Conservation (phyloP, 139 green algal species). For the Tetradesmus obliquus region DNA sequence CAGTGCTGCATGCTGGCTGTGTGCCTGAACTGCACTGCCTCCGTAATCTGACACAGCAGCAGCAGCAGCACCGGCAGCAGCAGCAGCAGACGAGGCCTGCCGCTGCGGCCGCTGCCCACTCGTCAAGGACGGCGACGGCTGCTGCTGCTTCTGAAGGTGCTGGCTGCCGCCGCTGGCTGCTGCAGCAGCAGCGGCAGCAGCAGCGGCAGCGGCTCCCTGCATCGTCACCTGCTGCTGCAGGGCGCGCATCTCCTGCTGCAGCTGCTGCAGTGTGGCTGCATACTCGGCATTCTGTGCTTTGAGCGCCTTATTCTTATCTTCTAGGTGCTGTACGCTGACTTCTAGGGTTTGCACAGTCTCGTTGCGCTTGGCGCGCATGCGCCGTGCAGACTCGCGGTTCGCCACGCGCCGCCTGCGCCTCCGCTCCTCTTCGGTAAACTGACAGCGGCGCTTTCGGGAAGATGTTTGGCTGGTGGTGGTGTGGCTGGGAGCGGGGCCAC, state of each 20-base stretch:
- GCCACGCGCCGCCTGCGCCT: background rate
- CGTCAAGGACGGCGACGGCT: background rate
- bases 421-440: conserved; percentile 35
- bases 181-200: background rate
- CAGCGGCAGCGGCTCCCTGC: background rate
- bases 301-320: conserved; percentile 15
- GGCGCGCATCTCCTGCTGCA: conserved; percentile 4
- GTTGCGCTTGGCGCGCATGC: conserved; percentile 43
- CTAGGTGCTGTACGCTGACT: background rate
- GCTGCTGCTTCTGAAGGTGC: background rate
- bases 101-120: background rate
- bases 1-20: too few relatives aligned
- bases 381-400: conserved; percentile 29
- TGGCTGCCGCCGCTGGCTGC: background rate
- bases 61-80: background rate
- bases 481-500: background rate
- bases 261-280: background rate
- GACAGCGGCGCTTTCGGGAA: background rate
- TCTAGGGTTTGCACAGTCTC: background rate
- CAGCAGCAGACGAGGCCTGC: background rate
- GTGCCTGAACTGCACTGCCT: background rate
- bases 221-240: conserved; percentile 28
- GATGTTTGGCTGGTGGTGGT: background rate
- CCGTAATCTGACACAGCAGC: background rate
- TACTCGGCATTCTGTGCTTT: conserved; percentile 28